A percentile compares a stretch with the other conserved stretches of the same genome.
Conservation (phyloP, 208 protist genomes). For the Trypanosoma vivax region DNA sequence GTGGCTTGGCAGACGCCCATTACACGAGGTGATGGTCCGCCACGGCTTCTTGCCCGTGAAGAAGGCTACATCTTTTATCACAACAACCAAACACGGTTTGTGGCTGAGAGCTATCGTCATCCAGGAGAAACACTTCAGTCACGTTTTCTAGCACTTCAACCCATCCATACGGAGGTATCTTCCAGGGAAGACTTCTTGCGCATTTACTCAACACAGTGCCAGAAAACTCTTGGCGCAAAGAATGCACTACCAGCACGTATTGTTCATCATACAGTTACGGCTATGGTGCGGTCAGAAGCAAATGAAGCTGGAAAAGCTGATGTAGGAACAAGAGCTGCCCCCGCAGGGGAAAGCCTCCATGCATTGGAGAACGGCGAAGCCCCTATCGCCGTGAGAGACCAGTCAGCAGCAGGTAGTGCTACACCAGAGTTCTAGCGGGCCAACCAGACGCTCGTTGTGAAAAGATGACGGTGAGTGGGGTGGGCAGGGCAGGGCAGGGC, state of each 20-base stretch:
- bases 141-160: slow-evolving; percentile 60
- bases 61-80: slow-evolving; percentile 72
- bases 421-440: slow-evolving; percentile 17
- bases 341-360: neutral
- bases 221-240: neutral
- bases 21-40: slow-evolving; percentile 4
- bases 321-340: neutral
- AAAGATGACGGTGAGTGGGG: neutral
- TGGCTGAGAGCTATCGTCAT: slow-evolving; percentile 73
- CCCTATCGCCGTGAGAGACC: neutral
- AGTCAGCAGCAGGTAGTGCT: neutral
- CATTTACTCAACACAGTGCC: slow-evolving; percentile 5
- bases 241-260: slow-evolving; percentile 21
- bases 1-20: slow-evolving; percentile 63
- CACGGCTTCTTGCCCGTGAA: slow-evolving; percentile 60
- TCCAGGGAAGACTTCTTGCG: slow-evolving; percentile 22
- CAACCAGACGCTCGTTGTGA: neutral
- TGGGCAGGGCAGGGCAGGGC: neutral
- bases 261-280: slow-evolving; percentile 44
- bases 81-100: slow-evolving; percentile 45
- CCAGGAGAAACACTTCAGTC: slow-evolving; percentile 59
- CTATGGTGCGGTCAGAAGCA: neutral
- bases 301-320: neutral
- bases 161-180: slow-evolving; percentile 65
- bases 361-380: neutral